Evolutionary conservation across 176 grass and related monocot genomes (phyloP).

Genomic region (Musa beccarii): DNA sequence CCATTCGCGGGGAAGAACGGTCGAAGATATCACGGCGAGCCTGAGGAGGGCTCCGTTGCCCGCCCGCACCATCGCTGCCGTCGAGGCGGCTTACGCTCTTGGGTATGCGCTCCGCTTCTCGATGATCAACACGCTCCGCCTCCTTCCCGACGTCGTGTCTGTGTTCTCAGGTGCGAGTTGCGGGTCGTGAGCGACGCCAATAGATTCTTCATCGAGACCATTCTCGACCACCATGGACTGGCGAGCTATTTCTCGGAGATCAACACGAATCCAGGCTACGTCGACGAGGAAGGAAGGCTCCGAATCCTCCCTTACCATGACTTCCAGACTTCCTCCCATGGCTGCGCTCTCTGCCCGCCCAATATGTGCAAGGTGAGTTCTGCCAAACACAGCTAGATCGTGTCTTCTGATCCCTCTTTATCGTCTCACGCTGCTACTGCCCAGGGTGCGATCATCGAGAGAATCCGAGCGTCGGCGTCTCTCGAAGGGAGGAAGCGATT

Average conservation of each 20-base stretch:
- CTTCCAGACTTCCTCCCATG: constrained; percentile 38
- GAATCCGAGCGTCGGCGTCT: constrained; percentile 21
- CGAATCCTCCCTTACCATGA: constrained; percentile 49
- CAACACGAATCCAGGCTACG: constrained; percentile 48
- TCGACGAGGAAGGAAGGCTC: constrained; percentile 65
- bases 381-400: background rate
- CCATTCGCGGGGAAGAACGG: constrained; percentile 38
- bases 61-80: constrained; percentile 30
- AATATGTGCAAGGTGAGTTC: constrained; percentile 86
- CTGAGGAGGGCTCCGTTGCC: constrained; percentile 47
- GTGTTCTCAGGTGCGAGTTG: constrained; percentile 48
- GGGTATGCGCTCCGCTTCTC: constrained; percentile 14
- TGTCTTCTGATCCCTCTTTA: too few relatives aligned
- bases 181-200: constrained; percentile 84
- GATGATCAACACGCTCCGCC: background rate
- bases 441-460: constrained; percentile 60
- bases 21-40: constrained; percentile 36
- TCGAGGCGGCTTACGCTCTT: constrained; percentile 40
- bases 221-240: constrained; percentile 73
- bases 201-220: constrained; percentile 52
- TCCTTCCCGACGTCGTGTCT: background rate
- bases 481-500: constrained; percentile 24
- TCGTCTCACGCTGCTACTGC: background rate
- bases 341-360: constrained; percentile 66
- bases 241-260: constrained; percentile 48